phyloP scores from a whole-genome alignment of 2,329 filamentous ascomycete species.

The Pseudomassariella vexata region DNA sequence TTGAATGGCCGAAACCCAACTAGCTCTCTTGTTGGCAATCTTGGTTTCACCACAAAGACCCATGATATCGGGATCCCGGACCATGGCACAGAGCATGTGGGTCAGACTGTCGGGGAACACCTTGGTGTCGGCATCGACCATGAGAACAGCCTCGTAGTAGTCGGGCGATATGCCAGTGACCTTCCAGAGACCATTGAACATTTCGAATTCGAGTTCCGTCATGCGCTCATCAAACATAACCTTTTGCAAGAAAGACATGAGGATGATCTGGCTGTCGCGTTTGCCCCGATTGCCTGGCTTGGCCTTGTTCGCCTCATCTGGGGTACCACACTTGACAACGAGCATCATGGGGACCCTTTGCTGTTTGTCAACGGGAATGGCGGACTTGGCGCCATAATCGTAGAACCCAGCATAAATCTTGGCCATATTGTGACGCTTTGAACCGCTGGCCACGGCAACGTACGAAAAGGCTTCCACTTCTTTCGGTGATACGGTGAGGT shows the following conservation, averaged over 20 bases:
- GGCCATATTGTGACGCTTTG: slow-evolving; percentile 99
- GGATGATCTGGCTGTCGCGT: slow-evolving; percentile 96
- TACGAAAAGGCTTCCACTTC: slow-evolving; percentile 91
- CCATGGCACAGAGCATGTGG: slow-evolving; percentile 99
- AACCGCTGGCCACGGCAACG: slow-evolving; percentile 89
- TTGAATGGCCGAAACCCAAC: slow-evolving; percentile 96
- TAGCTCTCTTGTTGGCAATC: slow-evolving; percentile 95
- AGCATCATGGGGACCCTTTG: slow-evolving; percentile 98
- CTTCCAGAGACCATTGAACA: slow-evolving; percentile 99
- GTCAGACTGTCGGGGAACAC: slow-evolving; percentile 97
- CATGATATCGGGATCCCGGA: slow-evolving; percentile 99
- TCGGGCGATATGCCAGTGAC: slow-evolving; percentile 97
- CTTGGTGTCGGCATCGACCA: slow-evolving; percentile 99
- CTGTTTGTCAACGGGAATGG: slow-evolving; percentile 78
- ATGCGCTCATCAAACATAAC: slow-evolving; percentile 99
- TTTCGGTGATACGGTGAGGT: slow-evolving; percentile 71
- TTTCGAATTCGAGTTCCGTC: slow-evolving; percentile 98
- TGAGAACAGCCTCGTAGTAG: slow-evolving; percentile 95
- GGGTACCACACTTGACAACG: slow-evolving; percentile 91
- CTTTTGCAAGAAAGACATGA: slow-evolving; percentile 99
- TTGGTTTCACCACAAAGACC: slow-evolving; percentile 98
- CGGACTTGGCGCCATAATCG: slow-evolving; percentile 80
- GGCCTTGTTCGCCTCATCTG: slow-evolving; percentile 70
- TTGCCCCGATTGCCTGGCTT: slow-evolving; percentile 98
- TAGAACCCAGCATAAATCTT: slow-evolving; percentile 98